Base-by-base conservation (phyloP, 768 basidiomycete species). In the Hericium rajendrae region DNA sequence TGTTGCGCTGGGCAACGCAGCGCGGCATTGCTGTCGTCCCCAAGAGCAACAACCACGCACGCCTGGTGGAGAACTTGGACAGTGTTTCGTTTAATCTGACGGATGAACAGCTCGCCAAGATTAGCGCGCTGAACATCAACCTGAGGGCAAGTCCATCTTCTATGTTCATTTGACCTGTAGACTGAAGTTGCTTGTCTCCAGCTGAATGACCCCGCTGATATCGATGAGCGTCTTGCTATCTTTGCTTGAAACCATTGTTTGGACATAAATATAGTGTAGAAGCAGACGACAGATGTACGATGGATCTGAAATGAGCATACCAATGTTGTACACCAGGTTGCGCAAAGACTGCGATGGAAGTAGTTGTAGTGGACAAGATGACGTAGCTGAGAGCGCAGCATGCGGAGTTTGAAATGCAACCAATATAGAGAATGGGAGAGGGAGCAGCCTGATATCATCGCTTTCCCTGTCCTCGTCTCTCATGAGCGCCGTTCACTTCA, bases 161-260 rank as follows among this genome's bases (percentile, higher is more conserved):
- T 26, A 8, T 13, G n/a, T 10, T 37, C 20, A 37, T 37, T 50
- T 24, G 49, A 26, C 16, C 1, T 48, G 16, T 49, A 48, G 58
- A 66, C 54, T 57, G 57, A 8, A 32, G 49, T 55, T 6, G 32
- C 32, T 43, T 2, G 24, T 48, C 37, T 56, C 16, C 59, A 88
- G 86, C 64, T 88, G 66, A 89, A 89, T 70, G 73, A 91, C 69
- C 88, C 88, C 8, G 78, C 69, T 39, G 80, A 80, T 20, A 84
- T 88, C 41, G 84, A 89, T 62, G 72, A 79, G 55, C 77, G 81
- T 38, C 65, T 89, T 57, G 79, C 72, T 6, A 87, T 91, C 63
- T 91, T 88, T 67, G 87, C 85, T 28, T 90, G 71, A 78, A 59
- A 32, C 37, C 22, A 6, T 15, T n/a, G 24, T 55, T 5, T 13